Evolutionary conservation across 805 yeast species (phyloP).

Genomic region (Lipomyces anomalus): DNA sequence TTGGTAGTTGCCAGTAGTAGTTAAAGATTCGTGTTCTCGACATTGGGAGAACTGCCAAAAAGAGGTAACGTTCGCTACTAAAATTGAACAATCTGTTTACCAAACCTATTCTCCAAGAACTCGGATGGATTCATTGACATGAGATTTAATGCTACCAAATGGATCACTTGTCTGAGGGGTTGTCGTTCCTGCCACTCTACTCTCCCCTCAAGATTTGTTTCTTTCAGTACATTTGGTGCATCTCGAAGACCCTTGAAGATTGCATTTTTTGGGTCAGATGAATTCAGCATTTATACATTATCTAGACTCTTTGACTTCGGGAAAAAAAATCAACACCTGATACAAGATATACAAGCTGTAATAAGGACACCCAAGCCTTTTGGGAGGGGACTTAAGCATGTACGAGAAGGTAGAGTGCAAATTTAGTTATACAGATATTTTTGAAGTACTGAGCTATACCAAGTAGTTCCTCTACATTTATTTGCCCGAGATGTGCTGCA

Average conservation of each 20-base stretch:
- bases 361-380: slow-evolving; percentile 55
- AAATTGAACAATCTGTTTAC: no score
- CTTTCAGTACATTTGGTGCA: no score
- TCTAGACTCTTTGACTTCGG: slow-evolving; percentile 32
- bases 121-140: no score
- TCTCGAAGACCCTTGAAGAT: slow-evolving; percentile 35
- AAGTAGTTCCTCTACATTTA: slow-evolving; percentile 12
- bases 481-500: slow-evolving; percentile 8
- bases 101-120: no score
- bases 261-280: slow-evolving; percentile 74
- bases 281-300: slow-evolving; percentile 55
- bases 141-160: no score
- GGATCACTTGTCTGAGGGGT: no score
- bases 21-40: no score
- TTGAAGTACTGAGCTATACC: background rate
- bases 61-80: no score
- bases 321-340: slow-evolving; percentile 16
- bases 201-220: no score
- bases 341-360: slow-evolving; percentile 48
- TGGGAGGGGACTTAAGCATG: slow-evolving; percentile 48
- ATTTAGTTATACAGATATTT: slow-evolving; percentile 32
- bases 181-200: no score
- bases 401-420: slow-evolving; percentile 51
- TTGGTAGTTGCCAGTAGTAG: no score
- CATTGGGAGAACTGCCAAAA: no score